phyloP scores from a whole-genome alignment of 2,329 filamentous ascomycete genomes.

The Thelonectria blattea region DNA sequence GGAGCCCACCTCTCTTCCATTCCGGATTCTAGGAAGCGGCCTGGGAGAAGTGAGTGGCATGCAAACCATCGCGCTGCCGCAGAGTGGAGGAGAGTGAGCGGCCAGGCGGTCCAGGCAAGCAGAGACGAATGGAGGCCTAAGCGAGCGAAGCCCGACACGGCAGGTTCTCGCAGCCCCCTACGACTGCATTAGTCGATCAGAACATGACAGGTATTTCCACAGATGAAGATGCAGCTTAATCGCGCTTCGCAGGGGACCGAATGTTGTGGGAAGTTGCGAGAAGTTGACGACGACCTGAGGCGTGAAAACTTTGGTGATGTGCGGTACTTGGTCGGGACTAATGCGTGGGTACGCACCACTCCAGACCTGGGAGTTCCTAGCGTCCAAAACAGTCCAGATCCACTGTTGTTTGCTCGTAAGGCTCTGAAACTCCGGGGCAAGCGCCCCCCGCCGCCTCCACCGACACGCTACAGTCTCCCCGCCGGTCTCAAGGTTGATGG shows the following conservation, averaged over 20 bases:
- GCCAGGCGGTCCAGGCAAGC: too few species aligned
- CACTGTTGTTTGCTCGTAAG: not conserved
- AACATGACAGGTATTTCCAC: not conserved
- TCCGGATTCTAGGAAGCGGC: not conserved
- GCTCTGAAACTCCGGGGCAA: slow-evolving; percentile 11
- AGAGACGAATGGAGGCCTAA: not conserved
- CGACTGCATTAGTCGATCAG: not conserved
- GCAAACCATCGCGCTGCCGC: not conserved
- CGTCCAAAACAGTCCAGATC: not conserved
- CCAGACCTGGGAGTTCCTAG: not conserved
- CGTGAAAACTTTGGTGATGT: not conserved
- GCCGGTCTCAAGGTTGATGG: not conserved
- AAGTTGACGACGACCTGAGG: not conserved
- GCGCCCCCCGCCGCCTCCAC: slow-evolving; percentile 5
- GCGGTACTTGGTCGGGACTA: not conserved
- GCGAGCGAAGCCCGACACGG: not conserved
- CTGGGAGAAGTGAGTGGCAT: not conserved
- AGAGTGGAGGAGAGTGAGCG: not conserved
- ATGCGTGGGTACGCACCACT: not conserved
- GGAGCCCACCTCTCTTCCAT: not conserved
- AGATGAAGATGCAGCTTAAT: not conserved
- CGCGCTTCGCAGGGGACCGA: not conserved
- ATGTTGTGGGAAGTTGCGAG: not conserved
- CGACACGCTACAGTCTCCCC: not conserved
- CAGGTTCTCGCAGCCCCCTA: not conserved